Evolutionary conservation across 371 early-diverging fungal species (phyloP), one percentile per base, ranked within the genome.

Genomic region (Zychaea mexicana): DNA sequence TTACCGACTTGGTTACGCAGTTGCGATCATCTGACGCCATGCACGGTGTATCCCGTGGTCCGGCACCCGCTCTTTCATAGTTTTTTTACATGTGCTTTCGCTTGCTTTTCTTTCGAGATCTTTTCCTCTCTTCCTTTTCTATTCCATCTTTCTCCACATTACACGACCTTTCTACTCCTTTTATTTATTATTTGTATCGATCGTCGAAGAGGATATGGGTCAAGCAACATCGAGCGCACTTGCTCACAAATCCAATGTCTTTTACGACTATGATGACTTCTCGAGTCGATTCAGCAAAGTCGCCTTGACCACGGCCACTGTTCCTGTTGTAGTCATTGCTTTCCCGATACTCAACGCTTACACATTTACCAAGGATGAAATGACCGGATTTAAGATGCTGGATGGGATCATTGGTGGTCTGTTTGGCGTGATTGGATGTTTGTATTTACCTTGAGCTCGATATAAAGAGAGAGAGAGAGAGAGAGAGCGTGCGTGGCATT

Each of bases 301-400:
- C 21, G 76, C 78, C 2, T 28, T 78, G 17, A 78, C 81, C 3
- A 73, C 81, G 9, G 57, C 78, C 26, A 71, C 79, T 33, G 73
- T 79, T n/a, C 82, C 82, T 9, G 70, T 82, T 54, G 69, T 77
- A 3, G 72, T 82, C 33, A 66, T 82, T n/a, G 82, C 82, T 8
- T 79, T 77, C 64, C 82, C 82, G 3, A 53, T 79, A 0, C 36
- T 79, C 22, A 79, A 77, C 59, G 79, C 82, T 0, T 82, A 77
- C 42, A 69, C 71, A 10, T 79, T 79, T 57, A 74, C 72, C 17
- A 73, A 74, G 30, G 53, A 65, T 10, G 78, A 79, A 60, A 57
- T 79, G 10, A 82, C 82, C 9, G 79, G 82, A 0, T 52, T 69
- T 38, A 72, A 74, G 19, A 42, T 79, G 7, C 68, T 79, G 60